Base-by-base conservation (phyloP, 164 flowering plant genomes). In the Macadamia tetraphylla region DNA sequence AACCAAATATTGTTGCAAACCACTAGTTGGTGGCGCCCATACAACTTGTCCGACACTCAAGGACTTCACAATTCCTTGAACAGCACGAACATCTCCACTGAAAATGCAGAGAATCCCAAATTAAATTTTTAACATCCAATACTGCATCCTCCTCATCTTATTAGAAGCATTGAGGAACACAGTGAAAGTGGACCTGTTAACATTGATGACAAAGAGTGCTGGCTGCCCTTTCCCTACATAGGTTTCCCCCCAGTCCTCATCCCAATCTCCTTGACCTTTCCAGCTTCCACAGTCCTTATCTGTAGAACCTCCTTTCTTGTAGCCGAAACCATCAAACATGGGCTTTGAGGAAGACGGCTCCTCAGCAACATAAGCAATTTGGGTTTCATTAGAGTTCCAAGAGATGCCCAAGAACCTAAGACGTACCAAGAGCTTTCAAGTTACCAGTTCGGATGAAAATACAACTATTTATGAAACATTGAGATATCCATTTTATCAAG, bases 171-270 rank as follows among this genome's bases (percentile, higher is more conserved):
- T 40, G 9, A 56, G 23, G 29, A 6, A 51, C 42, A 44, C 7
- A 6, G 60, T 3, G 29, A 57, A 51, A 14, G 6, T 43, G 56
- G 29, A 92, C 99, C 99, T 90, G 71, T 77, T 63, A 51, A 82
- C 65, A 61, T 85, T 65, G 69, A 92, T 70, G 70, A 91, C 89
- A 82, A 89, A 95, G 46, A 92, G 85, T 17, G 94, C 87, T 71
- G 98, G 96, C 76, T 85, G 88, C 80, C 91, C 82, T 77, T 92
- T 92, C 40, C 95, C 95, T 0, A 84, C 82, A 75, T 95, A 95
- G 53, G 93, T 77, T 81, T 95, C 99, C 51, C 99, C 99, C 99
- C 99, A 95, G 12, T 84, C 85, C 79, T 95, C 97, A 65, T 88
- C 88, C 85, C 88, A 95, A 31, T 88, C 90, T 63, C 99, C 99